Base-by-base conservation (phyloP, 192 early-diverging fungal species). In the Coemansia sp. region DNA sequence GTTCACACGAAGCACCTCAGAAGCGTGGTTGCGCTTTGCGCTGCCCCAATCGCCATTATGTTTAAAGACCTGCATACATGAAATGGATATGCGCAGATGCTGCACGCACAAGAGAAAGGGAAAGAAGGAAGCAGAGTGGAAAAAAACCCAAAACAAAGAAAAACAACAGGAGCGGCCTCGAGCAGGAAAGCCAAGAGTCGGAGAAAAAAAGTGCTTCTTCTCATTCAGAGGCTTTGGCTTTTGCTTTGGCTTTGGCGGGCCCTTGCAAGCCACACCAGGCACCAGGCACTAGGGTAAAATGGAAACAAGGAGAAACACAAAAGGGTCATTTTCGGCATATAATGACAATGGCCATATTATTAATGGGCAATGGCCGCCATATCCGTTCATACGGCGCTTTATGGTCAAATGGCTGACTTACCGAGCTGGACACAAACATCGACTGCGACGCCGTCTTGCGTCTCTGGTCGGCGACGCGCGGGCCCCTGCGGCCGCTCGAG, bases 401-500 rank as follows among this genome's bases (percentile, higher is more conserved):
- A n/a, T n/a, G n/a, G n/a, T n/a, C n/a, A 42, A 13, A 42, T 42
- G 13, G 5, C 39, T 13, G 39, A 65, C 73, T 69, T 75, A 75
- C 73, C 19, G 67, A 52, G 46, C 60, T 55, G 29, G 66, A 52
- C 0, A 78, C 25, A 30, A 78, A 69, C 69, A 78, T 69, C 3
- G 75, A 78, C 35, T 72, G 65, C 1, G 75, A 62, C 29, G 69
- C 48, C 9, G 65, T 64, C 55, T 68, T 71, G 61, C 74, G 68
- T 19, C 74, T 64, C 55, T 65, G 68, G 45, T 68, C 72, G 36
- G 58, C 55, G 3, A 42, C 36, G 6, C 62, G 61, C 9, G 46
- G 16, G 23, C 71, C 60, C 27, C 64, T 59, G 14, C 46, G 45
- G 20, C 46, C 52, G 30, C 55, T 45, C 32, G 24, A 30, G 19